Percentiles rank a stretch among this genome's conserved stretches.
Conservation (phyloP, 805 yeast species). For the Yarrowia sp. region DNA sequence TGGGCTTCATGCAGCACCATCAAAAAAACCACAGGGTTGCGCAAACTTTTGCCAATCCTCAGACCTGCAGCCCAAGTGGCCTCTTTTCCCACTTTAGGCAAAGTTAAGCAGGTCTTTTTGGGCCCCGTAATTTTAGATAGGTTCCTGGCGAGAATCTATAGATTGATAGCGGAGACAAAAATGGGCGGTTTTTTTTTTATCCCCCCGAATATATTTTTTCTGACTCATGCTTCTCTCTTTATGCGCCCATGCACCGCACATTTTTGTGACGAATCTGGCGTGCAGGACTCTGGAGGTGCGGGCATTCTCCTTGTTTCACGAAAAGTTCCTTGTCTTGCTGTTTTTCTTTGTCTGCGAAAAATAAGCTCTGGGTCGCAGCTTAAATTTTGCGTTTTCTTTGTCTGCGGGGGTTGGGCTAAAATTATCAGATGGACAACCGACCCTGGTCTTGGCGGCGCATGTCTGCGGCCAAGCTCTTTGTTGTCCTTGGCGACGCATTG, state of each 20-base stretch:
- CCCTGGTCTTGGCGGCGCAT: neutral
- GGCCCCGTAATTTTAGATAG: neutral
- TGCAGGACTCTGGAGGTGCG: no score
- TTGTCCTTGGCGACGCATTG: constrained; percentile 22
- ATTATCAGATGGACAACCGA: constrained; percentile 11
- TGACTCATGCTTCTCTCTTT: no score
- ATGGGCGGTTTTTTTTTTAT: no score
- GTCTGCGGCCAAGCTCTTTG: neutral
- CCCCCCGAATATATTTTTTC: no score
- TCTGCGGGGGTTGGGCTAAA: neutral
- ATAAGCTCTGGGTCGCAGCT: neutral
- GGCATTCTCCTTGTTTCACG: neutral
- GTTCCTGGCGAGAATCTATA: neutral
- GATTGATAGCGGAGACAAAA: neutral
- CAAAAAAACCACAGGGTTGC: constrained; percentile 3
- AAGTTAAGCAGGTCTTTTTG: constrained; percentile 17
- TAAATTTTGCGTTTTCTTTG: neutral
- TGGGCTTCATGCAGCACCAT: neutral
- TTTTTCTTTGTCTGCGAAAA: neutral
- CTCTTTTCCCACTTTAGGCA: neutral
- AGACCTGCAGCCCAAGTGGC: neutral
- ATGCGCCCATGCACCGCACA: no score
- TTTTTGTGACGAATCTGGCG: no score
- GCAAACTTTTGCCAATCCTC: constrained; percentile 19
- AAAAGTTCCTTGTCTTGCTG: neutral